Evolutionary conservation across 139 green algal species (phyloP), one percentile per base, ranked within the genome.

Genomic region (Coelastrella sp.): DNA sequence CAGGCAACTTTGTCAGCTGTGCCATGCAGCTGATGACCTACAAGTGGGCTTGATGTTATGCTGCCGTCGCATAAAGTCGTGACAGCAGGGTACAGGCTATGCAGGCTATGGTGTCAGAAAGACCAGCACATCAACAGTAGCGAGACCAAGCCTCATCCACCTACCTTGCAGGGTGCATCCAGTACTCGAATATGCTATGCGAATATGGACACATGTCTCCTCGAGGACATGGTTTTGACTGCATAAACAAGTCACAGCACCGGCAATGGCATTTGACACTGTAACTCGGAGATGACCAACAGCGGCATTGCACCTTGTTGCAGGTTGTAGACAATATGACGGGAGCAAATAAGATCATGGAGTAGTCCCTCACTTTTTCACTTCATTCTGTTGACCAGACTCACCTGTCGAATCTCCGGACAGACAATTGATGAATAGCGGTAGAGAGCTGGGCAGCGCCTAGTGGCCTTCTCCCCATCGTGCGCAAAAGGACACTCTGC

Each of bases 171-270:
- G 79, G 79, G 62, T 85, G 79, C 79, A 85, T 74, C 79, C 79
- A 85, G 30, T 76, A 85, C 79, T 98, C 96, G 57, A 98, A 98
- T 0, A 98, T 94, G 67, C 96, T 96, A 84, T 98, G 96, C 2
- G 95, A 91, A 78, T 93, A 97, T 1, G 92, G 90, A 87, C 96
- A 98, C 4, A 88, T 71, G 64, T 98, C 95, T 4, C 95, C 95
- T 0, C 92, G 85, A 3, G 86, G 86, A 35, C 86, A 89, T 1
- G 74, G 32, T 34, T 41, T 83, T 23, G 53, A 67, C 50, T 82
- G 75, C 75, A 72, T 15, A 50, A 64, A n/a, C 25, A 27, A 79
- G 13, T 30, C 45, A 57, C 11, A 57, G 15, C 45, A 57, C 45
- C 15, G 11, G 45, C 15, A 57, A 57, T 57, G 45, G 15, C 45